Base-by-base conservation (phyloP, 2,329 filamentous ascomycete species). In the Pseudocercospora fuligena region DNA sequence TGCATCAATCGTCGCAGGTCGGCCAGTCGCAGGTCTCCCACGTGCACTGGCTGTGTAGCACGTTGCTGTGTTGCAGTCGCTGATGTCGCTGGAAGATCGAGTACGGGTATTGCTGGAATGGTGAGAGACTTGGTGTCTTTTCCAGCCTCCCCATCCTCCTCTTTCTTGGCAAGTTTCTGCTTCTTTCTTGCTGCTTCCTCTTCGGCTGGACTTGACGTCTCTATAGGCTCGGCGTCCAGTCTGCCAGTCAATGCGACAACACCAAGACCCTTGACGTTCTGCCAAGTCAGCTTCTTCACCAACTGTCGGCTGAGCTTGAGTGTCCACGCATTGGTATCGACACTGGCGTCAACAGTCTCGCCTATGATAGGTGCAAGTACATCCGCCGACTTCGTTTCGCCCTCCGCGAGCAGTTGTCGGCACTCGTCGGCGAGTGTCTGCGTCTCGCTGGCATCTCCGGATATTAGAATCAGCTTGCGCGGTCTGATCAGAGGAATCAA, bases 311-410 rank as follows among this genome's bases (percentile, higher is more conserved):
- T 93, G 19, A 99, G 86, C 79, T 94, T 97, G 67, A 99, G 92
- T 25, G 92, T 90, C 95, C 96, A 99, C 3, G 95, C 94, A 77
- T 98, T 97, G 5, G 94, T 98, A 77, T 99, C 95, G 49, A 98
- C 94, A 75, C 94, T 97, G 12, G 94, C 95, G 78, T 99, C 90
- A 49, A 99, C 86, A 14, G 85, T 83, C 36, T 86, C 83, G 25
- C 93, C 93, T n/a, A 92, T 83, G 9, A 82, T 79, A 0, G 95
- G 95, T 0, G 92, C 93, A 76, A 94, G 94, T 5, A 99, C 92
- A 69, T 73, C 70, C 16, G 72, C 56, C n/a, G 60, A 60, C n/a
- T 65, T 70, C 3, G 59, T 65, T 33, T 61, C 72, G n/a, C 68
- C 70, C 31, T 64, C 72, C 36, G 79, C 78, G 5, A 89, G 80